phyloP scores from a whole-genome alignment of 73 alveolate species.

The Loxodes magnus region DNA sequence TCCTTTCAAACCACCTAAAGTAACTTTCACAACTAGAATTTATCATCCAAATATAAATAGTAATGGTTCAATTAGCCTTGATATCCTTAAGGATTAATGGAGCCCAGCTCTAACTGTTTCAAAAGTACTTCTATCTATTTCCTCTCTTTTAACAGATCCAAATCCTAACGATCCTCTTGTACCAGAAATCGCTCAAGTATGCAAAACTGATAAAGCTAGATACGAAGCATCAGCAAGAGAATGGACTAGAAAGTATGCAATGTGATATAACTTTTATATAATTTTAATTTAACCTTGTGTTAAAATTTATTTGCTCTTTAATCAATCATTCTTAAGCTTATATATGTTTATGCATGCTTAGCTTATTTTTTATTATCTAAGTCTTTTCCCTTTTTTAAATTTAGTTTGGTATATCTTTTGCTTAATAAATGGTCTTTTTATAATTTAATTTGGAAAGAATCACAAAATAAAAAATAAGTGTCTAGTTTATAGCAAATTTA shows the following conservation, averaged over 20 bases:
- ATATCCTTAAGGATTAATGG: constrained; percentile 86
- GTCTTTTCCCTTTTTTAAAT: too few species aligned
- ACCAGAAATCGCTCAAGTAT: constrained; percentile 50
- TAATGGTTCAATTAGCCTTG: constrained; percentile 80
- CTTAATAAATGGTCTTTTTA: too few species aligned
- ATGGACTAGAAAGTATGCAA: constrained; percentile 63
- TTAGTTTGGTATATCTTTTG: too few species aligned
- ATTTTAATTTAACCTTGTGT: too few species aligned
- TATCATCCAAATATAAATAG: constrained; percentile 90
- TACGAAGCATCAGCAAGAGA: constrained; percentile 65
- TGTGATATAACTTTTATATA: too few species aligned
- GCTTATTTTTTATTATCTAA: too few species aligned
- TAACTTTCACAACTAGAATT: constrained; percentile 65
- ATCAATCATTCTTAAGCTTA: too few species aligned
- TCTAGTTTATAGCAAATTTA: too few species aligned
- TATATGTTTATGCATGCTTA: too few species aligned
- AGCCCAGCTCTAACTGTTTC: constrained; percentile 60
- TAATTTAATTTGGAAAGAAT: too few species aligned
- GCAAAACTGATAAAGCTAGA: constrained; percentile 37
- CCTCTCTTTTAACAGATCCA: constrained; percentile 77
- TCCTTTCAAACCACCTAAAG: constrained; percentile 94
- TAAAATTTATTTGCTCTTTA: too few species aligned
- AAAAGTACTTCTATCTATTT: constrained; percentile 75
- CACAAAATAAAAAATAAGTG: too few species aligned
- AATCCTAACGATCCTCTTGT: constrained; percentile 78